Evolutionary conservation across 306 rosid genomes (phyloP), one percentile per base, ranked within the genome.

Genomic region (Sesbania bispinosa): DNA sequence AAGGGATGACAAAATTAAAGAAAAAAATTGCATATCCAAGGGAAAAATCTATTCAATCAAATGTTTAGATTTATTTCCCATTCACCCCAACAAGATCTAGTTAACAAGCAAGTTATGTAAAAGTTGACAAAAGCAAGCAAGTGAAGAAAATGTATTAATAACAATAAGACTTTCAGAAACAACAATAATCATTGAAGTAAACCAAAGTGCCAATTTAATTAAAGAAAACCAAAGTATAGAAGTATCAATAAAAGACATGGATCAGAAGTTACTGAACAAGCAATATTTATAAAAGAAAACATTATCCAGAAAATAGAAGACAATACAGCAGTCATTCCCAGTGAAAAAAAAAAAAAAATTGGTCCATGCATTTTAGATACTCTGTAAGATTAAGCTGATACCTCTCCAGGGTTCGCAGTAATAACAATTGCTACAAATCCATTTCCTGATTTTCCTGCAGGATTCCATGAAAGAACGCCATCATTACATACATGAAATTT

Each of bases 331-430:
- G 67, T 4, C 36, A 65, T 55, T 58, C 51, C 10, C 13, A 30
- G 39, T 1, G 41, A 45, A 78, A 50, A 36, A n/a, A n/a, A n/a
- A n/a, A n/a, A n/a, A n/a, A n/a, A n/a, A n/a, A n/a, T n/a, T n/a
- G n/a, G n/a, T 16, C 5, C 18, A 47, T 48, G 51, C 75, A 67
- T 73, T 50, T 41, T 24, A 18, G n/a, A 60, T 21, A 67, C 27
- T 32, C 5, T 23, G 21, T 43, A 60, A 39, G 61, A 72, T 58
- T 24, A 57, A 21, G 45, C 29, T 21, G 36, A 66, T 78, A 82
- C 97, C 96, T 91, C 97, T 66, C 96, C 96, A 20, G 93, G 76
- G 69, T 87, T 87, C 42, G 85, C 97, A 16, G 88, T 80, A 29
- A 88, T 80, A 61, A 88, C 80, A 66, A n/a, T n/a, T n/a, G n/a